Evolutionary conservation across 2,329 filamentous ascomycete genomes (phyloP), one percentile per base, ranked within the genome.

Genomic region (Trichothecium roseum): DNA sequence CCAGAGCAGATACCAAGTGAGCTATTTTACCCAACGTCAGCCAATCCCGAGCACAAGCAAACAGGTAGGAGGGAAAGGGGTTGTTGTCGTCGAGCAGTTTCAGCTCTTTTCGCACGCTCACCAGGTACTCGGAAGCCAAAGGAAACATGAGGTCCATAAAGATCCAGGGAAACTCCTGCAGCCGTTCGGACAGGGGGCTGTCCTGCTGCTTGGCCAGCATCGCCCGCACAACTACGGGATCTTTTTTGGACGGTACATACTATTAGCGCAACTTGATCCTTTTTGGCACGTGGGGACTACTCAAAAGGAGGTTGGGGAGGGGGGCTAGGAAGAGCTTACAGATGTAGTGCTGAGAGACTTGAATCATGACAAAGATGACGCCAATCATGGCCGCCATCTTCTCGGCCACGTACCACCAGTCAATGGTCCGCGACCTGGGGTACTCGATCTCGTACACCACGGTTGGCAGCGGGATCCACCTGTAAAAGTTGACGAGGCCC

Each of bases 1-100:
- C 84, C 84, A 89, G 44, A 88, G 87, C 18, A 89, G 69, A 53
- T 87, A 88, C 79, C 83, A 89, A 0, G 75, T 69, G 38, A 85
- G 68, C 59, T 66, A 34, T n/a, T n/a, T n/a, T n/a, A n/a, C n/a
- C n/a, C n/a, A n/a, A n/a, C n/a, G n/a, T n/a, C 10, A 24, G 29
- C 35, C 7, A 20, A n/a, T n/a, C n/a, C n/a, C n/a, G n/a, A n/a
- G n/a, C n/a, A n/a, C n/a, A n/a, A n/a, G n/a, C n/a, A n/a, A n/a
- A n/a, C n/a, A n/a, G n/a, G n/a, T n/a, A n/a, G n/a, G n/a, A n/a
- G n/a, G n/a, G n/a, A n/a, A n/a, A n/a, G 8, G 13, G 15, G n/a
- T 22, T 35, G 32, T 35, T 17, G 26, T 27, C 18, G n/a, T n/a
- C n/a, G n/a, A n/a, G 8, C 8, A 28, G 15, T 30, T 8, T 17